These are phyloP conservation scores for Jaltomata sinuosa DNA, from an alignment of 257 asterid species.

Conservation along the genomic window DNA sequence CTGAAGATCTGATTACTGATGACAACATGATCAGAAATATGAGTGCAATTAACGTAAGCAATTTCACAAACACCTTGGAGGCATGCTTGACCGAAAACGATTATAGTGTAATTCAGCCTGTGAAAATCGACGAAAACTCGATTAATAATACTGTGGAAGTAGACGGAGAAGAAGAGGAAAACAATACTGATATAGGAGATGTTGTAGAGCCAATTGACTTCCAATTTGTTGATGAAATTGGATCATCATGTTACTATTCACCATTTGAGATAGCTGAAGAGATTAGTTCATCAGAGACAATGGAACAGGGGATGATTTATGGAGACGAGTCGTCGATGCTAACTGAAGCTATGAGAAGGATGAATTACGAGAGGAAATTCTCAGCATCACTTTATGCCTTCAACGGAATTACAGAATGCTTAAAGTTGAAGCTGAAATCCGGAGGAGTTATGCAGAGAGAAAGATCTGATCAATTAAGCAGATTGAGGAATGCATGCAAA, in stretches of 20 bases:
- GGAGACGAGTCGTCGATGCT: conserved; percentile 28
- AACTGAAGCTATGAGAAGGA: conserved; percentile 58
- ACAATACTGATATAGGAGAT: conserved; percentile 9
- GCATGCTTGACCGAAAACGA: conserved; percentile 8
- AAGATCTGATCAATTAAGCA: conserved; percentile 32
- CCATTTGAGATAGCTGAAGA: conserved; percentile 62
- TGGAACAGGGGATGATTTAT: conserved; percentile 1
- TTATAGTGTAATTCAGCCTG: conserved; percentile 5
- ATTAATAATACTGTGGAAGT: neutral
- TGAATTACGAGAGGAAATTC: conserved; percentile 69
- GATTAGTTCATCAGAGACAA: conserved; percentile 14
- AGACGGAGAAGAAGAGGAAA: conserved; percentile 18
- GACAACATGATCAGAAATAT: neutral
- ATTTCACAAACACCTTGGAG: neutral
- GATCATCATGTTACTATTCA: conserved; percentile 36
- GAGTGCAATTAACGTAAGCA: neutral
- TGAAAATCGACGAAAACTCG: conserved; percentile 1
- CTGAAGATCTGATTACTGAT: conserved; percentile 26
- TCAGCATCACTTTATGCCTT: conserved; percentile 72
- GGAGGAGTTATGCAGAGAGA: conserved; percentile 15
- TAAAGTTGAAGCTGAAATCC: conserved; percentile 41
- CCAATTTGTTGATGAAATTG: conserved; percentile 58
- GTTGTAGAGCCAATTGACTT: conserved; percentile 28
- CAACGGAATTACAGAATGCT: conserved; percentile 66
- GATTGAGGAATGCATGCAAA: conserved; percentile 46